Percentiles rank a stretch among this genome's conserved stretches.
These are phyloP conservation scores for Erodium texanum DNA, from an alignment of 441 rosid genomes.

Conservation along the genomic window DNA sequence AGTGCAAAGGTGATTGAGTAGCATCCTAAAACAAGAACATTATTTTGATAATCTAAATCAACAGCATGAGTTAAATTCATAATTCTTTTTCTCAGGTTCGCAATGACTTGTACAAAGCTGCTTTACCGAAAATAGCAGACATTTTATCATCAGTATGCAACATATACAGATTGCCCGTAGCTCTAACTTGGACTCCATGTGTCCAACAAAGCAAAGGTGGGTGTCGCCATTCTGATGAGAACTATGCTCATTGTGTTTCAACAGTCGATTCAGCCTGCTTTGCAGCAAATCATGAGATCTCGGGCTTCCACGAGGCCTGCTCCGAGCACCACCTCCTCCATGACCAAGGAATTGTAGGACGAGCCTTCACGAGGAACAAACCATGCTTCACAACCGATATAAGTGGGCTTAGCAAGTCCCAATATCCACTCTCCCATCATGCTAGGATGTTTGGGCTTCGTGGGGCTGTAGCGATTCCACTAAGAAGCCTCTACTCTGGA, in stretches of 20 bases:
- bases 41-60: background rate
- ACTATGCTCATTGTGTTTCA: conserved; percentile 45
- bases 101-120: conserved; percentile 42
- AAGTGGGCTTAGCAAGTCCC: conserved; percentile 41
- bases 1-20: conserved; percentile 39
- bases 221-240: conserved; percentile 58
- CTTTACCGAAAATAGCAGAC: conserved; percentile 48
- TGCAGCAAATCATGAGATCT: conserved; percentile 38
- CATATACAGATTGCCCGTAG: conserved; percentile 50
- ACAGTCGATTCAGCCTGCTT: conserved; percentile 70
- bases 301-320: conserved; percentile 59
- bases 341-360: conserved; percentile 71
- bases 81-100: conserved; percentile 34
- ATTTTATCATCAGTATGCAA: conserved; percentile 54
- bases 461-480: conserved; percentile 63
- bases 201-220: conserved; percentile 55
- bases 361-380: conserved; percentile 42
- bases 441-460: conserved; percentile 59
- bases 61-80: background rate
- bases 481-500: conserved; percentile 34
- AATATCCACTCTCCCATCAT: conserved; percentile 76
- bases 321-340: conserved; percentile 62
- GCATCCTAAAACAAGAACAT: conserved; percentile 2
- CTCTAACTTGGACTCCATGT: conserved; percentile 83
- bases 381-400: conserved; percentile 51